These are phyloP conservation scores for Trypanosoma cruzi DNA, from an alignment of 208 protist genomes.

Conservation along the genomic window DNA sequence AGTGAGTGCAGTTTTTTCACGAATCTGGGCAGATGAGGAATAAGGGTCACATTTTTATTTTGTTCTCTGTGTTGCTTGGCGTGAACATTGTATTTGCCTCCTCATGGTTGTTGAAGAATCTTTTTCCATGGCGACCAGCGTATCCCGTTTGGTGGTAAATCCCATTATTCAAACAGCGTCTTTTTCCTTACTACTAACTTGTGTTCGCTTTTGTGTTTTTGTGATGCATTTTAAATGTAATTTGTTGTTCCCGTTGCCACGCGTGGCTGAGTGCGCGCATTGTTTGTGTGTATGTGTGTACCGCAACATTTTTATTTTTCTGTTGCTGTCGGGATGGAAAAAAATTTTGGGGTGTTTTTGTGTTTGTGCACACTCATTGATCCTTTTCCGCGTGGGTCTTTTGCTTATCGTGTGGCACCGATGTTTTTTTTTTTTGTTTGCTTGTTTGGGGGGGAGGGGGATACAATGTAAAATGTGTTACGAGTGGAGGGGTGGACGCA, in stretches of 20 bases:
- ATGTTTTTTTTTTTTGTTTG: too few relatives aligned
- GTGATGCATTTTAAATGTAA: too few relatives aligned
- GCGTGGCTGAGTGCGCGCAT: neutral
- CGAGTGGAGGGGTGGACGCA: too few relatives aligned
- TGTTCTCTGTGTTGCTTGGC: slow-evolving; percentile 48
- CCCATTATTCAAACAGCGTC: neutral
- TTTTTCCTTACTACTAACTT: neutral
- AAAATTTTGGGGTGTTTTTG: too few relatives aligned
- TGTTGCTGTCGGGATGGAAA: too few relatives aligned
- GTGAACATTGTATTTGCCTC: slow-evolving; percentile 51
- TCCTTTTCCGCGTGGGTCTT: too few relatives aligned
- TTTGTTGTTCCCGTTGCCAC: too few relatives aligned
- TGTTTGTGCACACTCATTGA: too few relatives aligned
- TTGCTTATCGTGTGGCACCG: too few relatives aligned
- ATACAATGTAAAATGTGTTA: too few relatives aligned
- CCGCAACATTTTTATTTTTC: too few relatives aligned
- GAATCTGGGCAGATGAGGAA: slow-evolving; percentile 54
- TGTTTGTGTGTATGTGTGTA: neutral
- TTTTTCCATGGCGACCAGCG: slow-evolving; percentile 61
- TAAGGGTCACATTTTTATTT: slow-evolving; percentile 66
- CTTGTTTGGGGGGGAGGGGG: too few relatives aligned
- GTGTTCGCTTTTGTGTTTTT: slow-evolving; percentile 1
- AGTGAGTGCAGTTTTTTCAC: slow-evolving; percentile 65
- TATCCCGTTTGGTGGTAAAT: slow-evolving; percentile 64
- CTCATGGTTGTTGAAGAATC: slow-evolving; percentile 55